A percentile compares a stretch with the other conserved stretches of the same genome.
phyloP scores from a whole-genome alignment of 139 green algal genomes.

The Coelastrella sp. region DNA sequence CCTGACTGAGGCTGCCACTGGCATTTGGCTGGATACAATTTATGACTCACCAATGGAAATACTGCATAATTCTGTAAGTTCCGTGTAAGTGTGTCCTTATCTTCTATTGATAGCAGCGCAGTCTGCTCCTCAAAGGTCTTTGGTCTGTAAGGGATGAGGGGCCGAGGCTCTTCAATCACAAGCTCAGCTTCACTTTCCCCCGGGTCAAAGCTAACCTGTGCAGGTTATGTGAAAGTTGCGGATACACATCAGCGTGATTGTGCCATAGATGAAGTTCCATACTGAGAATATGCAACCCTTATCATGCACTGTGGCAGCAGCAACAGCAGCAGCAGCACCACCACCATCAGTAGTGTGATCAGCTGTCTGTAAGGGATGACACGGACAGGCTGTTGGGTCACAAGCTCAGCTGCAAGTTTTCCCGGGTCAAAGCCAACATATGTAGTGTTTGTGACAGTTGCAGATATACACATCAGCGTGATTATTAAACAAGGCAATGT shows the following conservation, averaged over 20 bases:
- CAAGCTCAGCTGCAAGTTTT: background rate
- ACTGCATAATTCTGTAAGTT: constrained; percentile 33
- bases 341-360: too few relatives aligned
- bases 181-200: background rate
- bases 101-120: background rate
- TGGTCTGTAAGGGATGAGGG: background rate
- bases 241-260: background rate
- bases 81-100: background rate
- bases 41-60: constrained; percentile 30
- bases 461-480: background rate
- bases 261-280: too few relatives aligned
- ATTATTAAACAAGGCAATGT: too few relatives aligned
- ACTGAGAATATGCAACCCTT: too few relatives aligned
- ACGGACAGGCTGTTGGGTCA: background rate
- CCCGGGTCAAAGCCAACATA: constrained; percentile 17
- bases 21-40: too few relatives aligned
- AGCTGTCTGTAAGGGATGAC: background rate
- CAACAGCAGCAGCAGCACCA: too few relatives aligned
- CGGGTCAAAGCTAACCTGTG: constrained; percentile 23
- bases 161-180: background rate
- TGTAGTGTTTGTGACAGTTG: background rate
- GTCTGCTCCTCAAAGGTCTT: constrained; percentile 44
- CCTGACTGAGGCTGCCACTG: background rate
- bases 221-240: background rate
- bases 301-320: too few relatives aligned